Base-by-base conservation (phyloP, 306 rosid species). In the Spatholobus suberectus region DNA sequence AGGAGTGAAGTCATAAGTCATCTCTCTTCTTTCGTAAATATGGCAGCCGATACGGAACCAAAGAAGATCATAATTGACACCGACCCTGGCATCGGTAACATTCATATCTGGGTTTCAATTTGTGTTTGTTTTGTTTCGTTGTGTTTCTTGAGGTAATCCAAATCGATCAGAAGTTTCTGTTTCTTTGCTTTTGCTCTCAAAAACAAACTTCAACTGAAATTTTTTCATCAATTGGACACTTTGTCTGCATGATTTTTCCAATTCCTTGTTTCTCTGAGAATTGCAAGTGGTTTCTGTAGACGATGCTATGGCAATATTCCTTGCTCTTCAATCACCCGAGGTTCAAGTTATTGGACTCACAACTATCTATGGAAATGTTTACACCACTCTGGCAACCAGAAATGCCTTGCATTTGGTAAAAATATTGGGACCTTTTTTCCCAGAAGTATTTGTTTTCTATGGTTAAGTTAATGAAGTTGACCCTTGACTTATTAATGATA, bases 21-120 rank as follows among this genome's bases (percentile, higher is more conserved):
- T 67, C 67, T 21, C 40, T 67, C 26, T 8, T 78, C 63, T 20
- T 57, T 34, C 57, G 52, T 73, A 17, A 38, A 0, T 23, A 41
- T 91, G 97, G 89, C 89, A 44, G 54, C 32, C 14, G 37, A 70
- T 32, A 8, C 85, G 4, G 85, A 81, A 61, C 85, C 93, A 61
- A 93, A 93, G 93, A 93, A 93, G 90, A 89, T 93, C 80, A 93
- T 95, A 82, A 95, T 95, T 40, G 99, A 95, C 77, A 95, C 99
- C 14, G 99, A 95, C 70, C 99, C 99, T 35, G 99, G 99, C 35
- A 90, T 95, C 59, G 99, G 99, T 94, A 81, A 75, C 49, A 57
- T 24, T 13, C 20, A 1, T 32, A 52, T 52, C 34, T 34, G 32
- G 1, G 7, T 70, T 70, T 80, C 70, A 15, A n/a, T n/a, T n/a